These are phyloP conservation scores for Mortierella sp. DNA, from an alignment of 371 early-diverging fungal species.

Conservation along the genomic window DNA sequence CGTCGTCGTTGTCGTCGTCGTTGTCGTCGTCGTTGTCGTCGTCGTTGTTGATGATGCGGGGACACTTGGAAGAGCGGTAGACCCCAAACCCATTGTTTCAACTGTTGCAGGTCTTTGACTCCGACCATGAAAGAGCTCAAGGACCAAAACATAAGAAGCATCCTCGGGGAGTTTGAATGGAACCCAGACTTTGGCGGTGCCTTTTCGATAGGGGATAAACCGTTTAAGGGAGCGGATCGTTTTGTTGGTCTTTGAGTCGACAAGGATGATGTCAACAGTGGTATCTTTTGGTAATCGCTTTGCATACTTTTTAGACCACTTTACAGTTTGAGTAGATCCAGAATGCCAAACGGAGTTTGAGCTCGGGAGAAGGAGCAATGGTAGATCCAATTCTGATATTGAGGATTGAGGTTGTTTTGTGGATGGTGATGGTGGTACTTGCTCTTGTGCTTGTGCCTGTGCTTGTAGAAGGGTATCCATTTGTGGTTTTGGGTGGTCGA, in stretches of 20 bases:
- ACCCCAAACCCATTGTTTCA: neutral
- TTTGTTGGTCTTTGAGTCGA: conserved; percentile 31
- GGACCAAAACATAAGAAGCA: conserved; percentile 16
- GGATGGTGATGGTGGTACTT: neutral
- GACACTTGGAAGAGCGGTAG: neutral
- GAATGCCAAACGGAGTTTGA: conserved; percentile 39
- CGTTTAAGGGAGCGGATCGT: conserved; percentile 36
- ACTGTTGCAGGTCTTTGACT: conserved; percentile 19
- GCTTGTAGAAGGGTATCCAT: too few species aligned
- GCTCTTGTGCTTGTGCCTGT: neutral
- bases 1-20: neutral
- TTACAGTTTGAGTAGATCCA: conserved; percentile 31
- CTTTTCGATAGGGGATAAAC: conserved; percentile 34
- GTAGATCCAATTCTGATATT: neutral
- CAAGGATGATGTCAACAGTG: conserved; percentile 41
- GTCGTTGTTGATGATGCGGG: conserved; percentile 11
- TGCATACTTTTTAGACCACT: conserved; percentile 41
- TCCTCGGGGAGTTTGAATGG: conserved; percentile 23
- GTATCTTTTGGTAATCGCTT: conserved; percentile 34
- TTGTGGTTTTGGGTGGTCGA: neutral
- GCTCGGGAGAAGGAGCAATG: conserved; percentile 32
- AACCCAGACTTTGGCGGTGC: conserved; percentile 33
- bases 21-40: conserved; percentile 6
- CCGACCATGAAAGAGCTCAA: conserved; percentile 37
- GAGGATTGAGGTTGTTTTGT: neutral